Percentiles rank a stretch among this genome's conserved stretches.
Conservation (phyloP, 345 rosid species). For the Lepidium aucheri region DNA sequence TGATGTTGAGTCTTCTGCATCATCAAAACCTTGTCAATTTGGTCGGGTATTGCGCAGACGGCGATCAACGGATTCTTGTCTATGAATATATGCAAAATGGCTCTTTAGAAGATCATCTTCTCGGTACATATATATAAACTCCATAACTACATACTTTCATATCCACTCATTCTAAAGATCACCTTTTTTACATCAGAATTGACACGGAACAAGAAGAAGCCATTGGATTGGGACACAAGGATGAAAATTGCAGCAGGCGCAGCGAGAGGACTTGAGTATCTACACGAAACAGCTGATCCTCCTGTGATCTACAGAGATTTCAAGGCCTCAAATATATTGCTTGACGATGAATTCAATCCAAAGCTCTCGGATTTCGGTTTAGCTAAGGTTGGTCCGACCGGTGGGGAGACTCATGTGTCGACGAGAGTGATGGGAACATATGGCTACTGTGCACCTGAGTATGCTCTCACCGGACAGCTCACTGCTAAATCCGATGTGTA, state of each 20-base stretch:
- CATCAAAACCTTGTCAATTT: slow-evolving; percentile 61
- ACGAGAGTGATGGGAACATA: slow-evolving; percentile 91
- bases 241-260: slow-evolving; percentile 72
- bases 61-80: slow-evolving; percentile 64
- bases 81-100: slow-evolving; percentile 69
- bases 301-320: slow-evolving; percentile 79
- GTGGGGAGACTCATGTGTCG: slow-evolving; percentile 59
- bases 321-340: slow-evolving; percentile 65
- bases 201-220: slow-evolving; percentile 23
- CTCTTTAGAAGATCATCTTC: slow-evolving; percentile 71
- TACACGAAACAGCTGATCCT: slow-evolving; percentile 67
- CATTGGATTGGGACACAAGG: slow-evolving; percentile 69
- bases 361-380: slow-evolving; percentile 83
- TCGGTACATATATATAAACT: slow-evolving; percentile 35
- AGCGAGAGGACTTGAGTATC: slow-evolving; percentile 72
- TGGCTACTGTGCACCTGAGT: slow-evolving; percentile 78
- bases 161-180: neutral
- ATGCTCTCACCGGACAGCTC: slow-evolving; percentile 61
- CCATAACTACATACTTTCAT: neutral
- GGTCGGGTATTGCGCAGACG: slow-evolving; percentile 74
- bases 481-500: slow-evolving; percentile 71
- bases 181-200: slow-evolving; percentile 28
- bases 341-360: slow-evolving; percentile 52
- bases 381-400: slow-evolving; percentile 78
- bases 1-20: slow-evolving; percentile 64